phyloP scores from a whole-genome alignment of 306 rosid genomes.

The Benincasa hispida region DNA sequence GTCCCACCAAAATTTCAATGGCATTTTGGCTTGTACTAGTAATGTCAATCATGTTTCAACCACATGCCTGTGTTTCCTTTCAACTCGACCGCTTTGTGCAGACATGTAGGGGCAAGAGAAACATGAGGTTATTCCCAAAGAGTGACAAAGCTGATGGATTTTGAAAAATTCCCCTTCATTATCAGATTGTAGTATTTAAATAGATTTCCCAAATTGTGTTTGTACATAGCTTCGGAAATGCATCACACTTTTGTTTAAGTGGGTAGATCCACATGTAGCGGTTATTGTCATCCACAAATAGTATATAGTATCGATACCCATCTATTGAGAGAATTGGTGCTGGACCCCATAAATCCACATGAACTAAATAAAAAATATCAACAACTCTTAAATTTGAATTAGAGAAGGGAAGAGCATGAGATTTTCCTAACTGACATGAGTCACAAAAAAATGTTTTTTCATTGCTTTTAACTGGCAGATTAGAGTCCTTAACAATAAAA shows the following conservation, averaged over 20 bases:
- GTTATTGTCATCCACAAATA: not conserved
- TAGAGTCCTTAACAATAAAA: not conserved
- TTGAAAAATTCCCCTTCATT: not conserved
- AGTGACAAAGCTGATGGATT: not conserved
- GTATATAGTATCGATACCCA: not conserved
- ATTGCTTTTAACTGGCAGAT: not conserved
- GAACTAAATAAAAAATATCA: not conserved
- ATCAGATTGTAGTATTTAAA: not conserved
- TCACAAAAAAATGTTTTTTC: not conserved
- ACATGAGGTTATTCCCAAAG: rapidly evolving
- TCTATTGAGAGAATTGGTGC: rapidly evolving
- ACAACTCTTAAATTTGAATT: rapidly evolving
- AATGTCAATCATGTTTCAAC: no score
- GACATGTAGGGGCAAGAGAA: not conserved
- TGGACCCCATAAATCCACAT: not conserved
- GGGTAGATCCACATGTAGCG: not conserved
- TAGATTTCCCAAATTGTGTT: not conserved
- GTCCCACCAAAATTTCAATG: no score
- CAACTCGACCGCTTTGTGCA: not conserved
- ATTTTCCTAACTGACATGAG: not conserved
- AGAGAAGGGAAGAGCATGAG: not conserved
- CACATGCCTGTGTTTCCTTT: no score
- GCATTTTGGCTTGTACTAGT: no score
- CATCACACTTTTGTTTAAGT: not conserved
- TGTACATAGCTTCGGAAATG: not conserved